Base-by-base conservation (phyloP, 345 rosid species). In the Rhodomyrtus tomentosa region DNA sequence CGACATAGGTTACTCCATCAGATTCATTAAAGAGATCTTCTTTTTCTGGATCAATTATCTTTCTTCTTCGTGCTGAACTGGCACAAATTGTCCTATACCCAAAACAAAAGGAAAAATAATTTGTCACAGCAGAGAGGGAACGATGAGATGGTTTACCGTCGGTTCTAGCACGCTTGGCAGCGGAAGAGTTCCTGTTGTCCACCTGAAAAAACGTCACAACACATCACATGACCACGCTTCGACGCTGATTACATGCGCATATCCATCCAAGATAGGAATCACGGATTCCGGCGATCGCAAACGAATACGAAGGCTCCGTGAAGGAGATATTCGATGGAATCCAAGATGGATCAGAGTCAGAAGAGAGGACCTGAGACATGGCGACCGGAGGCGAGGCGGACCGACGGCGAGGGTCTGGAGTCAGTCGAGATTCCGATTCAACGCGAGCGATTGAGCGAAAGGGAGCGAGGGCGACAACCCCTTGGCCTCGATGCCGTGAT, bases 121-220 rank as follows among this genome's bases (percentile, higher is more conserved):
- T 2, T 8, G 22, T 68, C 25, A 3, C 58, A 50, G 27, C 80
- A 72, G 25, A 50, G 29, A n/a, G 27, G 16, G 55, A 79, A 25
- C 51, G 87, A 87, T 3, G 86, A 8, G 79, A 84, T 21, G 24
- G 5, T 87, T 56, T 91, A 95, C 98, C 98, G 82, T 95, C 98
- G 80, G 98, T 95, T 91, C 98, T 91, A 53, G 98, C 98, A 22
- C 98, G 98, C 92, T 95, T 95, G 45, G 96, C 92, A 0, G 98
- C 98, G 11, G 98, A 95, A 8, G 98, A 94, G 73, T 95, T 95
- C 89, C 98, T 92, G 91, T 88, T 94, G 88, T 95, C 98, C 82
- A 95, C 95, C 98, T 95, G 88, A 72, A 89, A 56, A 40, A 42
- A 42, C 87, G 80, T 82, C 49, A 49, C 80, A 40, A 52, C 3